Evolutionary conservation across 2,329 filamentous ascomycete species (phyloP).

Genomic region (Cladobotryum protrusum): DNA sequence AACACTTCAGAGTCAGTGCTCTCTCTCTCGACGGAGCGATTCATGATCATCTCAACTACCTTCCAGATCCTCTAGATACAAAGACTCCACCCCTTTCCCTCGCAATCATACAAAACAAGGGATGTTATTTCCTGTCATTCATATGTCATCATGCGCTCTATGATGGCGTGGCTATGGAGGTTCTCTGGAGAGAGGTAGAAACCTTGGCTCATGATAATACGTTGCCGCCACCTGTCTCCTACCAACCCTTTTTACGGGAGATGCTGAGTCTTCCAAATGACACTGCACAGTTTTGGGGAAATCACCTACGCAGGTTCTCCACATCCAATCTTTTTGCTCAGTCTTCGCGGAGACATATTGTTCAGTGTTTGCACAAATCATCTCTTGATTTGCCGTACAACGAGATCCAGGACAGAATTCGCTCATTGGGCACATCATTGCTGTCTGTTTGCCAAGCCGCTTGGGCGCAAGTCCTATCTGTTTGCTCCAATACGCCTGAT

Average conservation of each 20-base stretch:
- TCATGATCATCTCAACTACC: conserved; percentile 31
- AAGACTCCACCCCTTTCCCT: conserved; percentile 40
- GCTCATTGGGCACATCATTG: conserved; percentile 52
- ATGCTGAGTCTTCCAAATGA: conserved; percentile 43
- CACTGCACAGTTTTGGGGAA: conserved; percentile 61
- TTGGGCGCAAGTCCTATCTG: conserved; percentile 61
- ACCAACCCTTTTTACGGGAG: conserved; percentile 57
- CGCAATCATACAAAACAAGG: conserved; percentile 31
- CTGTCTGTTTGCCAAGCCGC: conserved; percentile 64
- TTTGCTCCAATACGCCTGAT: conserved; percentile 52
- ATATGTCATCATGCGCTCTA: conserved; percentile 76
- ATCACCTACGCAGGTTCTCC: conserved; percentile 46
- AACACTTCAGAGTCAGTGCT: conserved; percentile 24
- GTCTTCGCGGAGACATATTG: conserved; percentile 15
- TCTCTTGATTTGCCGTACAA: conserved; percentile 33
- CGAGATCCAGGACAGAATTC: conserved; percentile 43
- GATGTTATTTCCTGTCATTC: conserved; percentile 37
- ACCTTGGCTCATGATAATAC: conserved; percentile 39
- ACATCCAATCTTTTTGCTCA: conserved; percentile 23
- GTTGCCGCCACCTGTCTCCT: conserved; percentile 47
- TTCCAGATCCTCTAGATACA: conserved; percentile 39
- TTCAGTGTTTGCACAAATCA: conserved; percentile 24
- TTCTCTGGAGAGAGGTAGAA: conserved; percentile 66
- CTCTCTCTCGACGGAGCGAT: conserved; percentile 32
- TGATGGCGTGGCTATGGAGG: conserved; percentile 70